Conservation (phyloP, 306 rosid genomes). For the Hippophae gyantsensis region DNA sequence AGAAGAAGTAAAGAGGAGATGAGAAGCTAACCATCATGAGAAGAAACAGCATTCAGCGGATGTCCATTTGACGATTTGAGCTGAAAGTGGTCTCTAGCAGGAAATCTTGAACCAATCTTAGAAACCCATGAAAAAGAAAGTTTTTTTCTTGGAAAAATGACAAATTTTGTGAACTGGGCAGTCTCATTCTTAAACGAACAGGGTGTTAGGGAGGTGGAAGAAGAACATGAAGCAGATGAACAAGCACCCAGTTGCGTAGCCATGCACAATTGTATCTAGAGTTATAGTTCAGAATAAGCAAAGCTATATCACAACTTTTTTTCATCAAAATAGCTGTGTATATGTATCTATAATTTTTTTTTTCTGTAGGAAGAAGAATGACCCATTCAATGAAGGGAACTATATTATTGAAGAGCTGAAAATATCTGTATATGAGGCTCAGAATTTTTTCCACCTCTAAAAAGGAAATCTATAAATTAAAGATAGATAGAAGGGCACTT, state of each 20-base stretch:
- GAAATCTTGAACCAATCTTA: slow-evolving; percentile 27
- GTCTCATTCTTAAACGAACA: slow-evolving; percentile 36
- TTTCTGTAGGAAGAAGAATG: background rate
- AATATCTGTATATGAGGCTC: background rate
- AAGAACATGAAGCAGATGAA: slow-evolving; percentile 25
- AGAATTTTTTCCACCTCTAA: background rate
- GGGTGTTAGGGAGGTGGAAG: slow-evolving; percentile 31
- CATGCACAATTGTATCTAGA: slow-evolving; percentile 30
- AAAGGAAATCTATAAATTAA: no score
- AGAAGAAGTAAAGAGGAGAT: background rate
- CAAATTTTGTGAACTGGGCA: slow-evolving; percentile 20
- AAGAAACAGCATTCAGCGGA: slow-evolving; percentile 52
- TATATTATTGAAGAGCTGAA: no score
- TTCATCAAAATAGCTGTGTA: background rate
- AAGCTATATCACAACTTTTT: background rate
- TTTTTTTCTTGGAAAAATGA: slow-evolving; percentile 21
- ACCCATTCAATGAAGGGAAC: background rate
- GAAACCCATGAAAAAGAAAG: slow-evolving; percentile 28
- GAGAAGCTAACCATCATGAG: slow-evolving; percentile 54
- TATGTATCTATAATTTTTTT: background rate
- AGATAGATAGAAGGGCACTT: no score
- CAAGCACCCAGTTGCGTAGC: slow-evolving; percentile 34
- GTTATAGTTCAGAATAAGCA: slow-evolving; percentile 11
- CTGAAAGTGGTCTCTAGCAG: slow-evolving; percentile 35
- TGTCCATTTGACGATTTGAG: slow-evolving; percentile 79